Conservation (phyloP, 176 grass and related monocot genomes). For the Triticum dicoccoides region DNA sequence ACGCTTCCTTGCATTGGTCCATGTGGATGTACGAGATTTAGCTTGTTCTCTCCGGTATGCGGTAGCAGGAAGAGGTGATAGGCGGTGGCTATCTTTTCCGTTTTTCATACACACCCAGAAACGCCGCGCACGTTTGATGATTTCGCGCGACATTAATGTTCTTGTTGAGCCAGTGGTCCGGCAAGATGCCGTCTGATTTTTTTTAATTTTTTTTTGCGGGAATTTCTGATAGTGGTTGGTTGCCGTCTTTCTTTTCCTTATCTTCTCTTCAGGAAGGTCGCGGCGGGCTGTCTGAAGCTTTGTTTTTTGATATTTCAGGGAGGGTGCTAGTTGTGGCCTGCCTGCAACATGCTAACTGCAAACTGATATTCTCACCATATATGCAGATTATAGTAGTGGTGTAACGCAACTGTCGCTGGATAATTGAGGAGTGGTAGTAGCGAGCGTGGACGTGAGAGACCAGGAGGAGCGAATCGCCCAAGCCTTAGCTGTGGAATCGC, state of each 20-base stretch:
- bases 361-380: neutral
- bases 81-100: neutral
- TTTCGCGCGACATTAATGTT: neutral
- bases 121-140: neutral
- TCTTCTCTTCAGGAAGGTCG: neutral
- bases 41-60: neutral
- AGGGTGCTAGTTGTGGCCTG: neutral
- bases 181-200: too few species aligned
- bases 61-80: neutral
- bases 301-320: neutral
- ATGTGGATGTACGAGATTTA: neutral
- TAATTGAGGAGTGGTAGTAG: neutral
- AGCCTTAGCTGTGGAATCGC: neutral
- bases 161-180: too few species aligned
- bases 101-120: neutral
- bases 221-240: neutral
- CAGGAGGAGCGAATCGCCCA: neutral
- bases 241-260: neutral
- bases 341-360: slow-evolving; percentile 5
- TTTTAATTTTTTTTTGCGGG: too few species aligned
- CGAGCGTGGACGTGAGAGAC: neutral
- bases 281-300: neutral
- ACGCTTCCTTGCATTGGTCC: neutral
- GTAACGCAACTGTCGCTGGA: neutral
- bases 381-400: neutral